Evolutionary conservation across 2,329 filamentous ascomycete species (phyloP).

Genomic region (Sarocladiaceae sp.): DNA sequence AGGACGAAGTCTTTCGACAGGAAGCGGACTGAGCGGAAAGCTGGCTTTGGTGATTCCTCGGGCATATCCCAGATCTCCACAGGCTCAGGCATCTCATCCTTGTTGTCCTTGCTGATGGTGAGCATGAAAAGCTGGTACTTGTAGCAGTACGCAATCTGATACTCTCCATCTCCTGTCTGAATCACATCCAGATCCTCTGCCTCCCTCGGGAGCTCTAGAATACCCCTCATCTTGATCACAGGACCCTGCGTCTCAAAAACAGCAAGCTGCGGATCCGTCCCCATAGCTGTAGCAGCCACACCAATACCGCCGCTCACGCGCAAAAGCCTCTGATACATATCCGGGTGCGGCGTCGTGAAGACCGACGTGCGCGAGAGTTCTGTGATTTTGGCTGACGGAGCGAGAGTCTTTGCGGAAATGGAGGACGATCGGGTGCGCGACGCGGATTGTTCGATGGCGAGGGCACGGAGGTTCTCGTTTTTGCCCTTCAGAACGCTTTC

Average conservation of each 20-base stretch:
- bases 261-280: conserved; percentile 71
- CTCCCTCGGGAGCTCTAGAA: conserved; percentile 48
- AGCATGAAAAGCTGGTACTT: conserved; percentile 70
- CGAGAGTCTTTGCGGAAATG: conserved; percentile 21
- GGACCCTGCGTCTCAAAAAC: conserved; percentile 60
- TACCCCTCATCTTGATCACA: conserved; percentile 40
- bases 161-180: conserved; percentile 57
- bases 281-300: conserved; percentile 73
- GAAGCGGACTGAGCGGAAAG: conserved; percentile 56
- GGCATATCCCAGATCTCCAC: conserved; percentile 53
- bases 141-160: conserved; percentile 74
- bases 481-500: conserved; percentile 68
- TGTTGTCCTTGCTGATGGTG: conserved; percentile 44
- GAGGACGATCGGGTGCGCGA: conserved; percentile 17
- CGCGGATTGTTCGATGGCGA: conserved; percentile 51
- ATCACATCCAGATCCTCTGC: conserved; percentile 67
- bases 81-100: conserved; percentile 36
- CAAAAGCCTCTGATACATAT: conserved; percentile 55
- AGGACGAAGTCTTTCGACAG: conserved; percentile 54
- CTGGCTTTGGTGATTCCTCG: conserved; percentile 40
- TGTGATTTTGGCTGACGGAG: conserved; percentile 34
- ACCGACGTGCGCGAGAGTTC: conserved; percentile 50
- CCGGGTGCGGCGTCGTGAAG: conserved; percentile 38
- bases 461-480: conserved; percentile 80
- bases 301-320: conserved; percentile 61